Evolutionary conservation across 805 yeast genomes (phyloP), one percentile per base, ranked within the genome.

Genomic region (Wickerhamiella occidentalis): DNA sequence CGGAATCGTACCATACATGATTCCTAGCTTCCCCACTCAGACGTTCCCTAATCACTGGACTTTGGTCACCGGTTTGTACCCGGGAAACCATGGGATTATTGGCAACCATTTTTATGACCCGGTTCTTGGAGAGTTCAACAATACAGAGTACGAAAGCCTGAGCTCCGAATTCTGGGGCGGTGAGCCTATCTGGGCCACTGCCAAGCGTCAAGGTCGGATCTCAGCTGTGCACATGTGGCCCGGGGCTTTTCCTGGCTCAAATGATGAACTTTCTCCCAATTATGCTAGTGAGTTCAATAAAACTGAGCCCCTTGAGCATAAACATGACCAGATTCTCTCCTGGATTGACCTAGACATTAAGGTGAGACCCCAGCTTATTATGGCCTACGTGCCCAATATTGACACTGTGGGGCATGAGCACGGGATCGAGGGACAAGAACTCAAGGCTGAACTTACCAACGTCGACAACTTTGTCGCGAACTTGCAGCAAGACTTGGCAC

Each of bases 161-260:
- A 72, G 75, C 35, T 67, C 64, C n/a, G 73, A 68, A 19, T 87
- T 78, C 72, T 87, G 95, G 94, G 90, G 87, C 21, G 95, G 95
- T 21, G 92, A 85, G 61, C 92, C 96, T 0, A 59, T 88, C 18
- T 88, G 96, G 96, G 67, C 73, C 28, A 84, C 94, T 1, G 86
- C 90, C 0, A 69, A 69, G 25, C 62, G 63, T 17, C 82, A 82
- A 52, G 80, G 79, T 5, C 73, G 81, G 1, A 67, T 67, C 2
- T 65, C 82, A 4, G 94, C 87, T 0, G 81, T 85, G n/a, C 94
- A 87, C 64, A 87, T 86, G 95, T 88, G 94, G 94, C 96, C 96
- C 0, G 96, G 96, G 1, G 78, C 87, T 51, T 33, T 33, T n/a
- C 38, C 38, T 17, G 95, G 86, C 57, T 94, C 79, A 6, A 66